Percentiles rank a stretch among this genome's conserved stretches.
phyloP scores from a whole-genome alignment of 1,284 basidiomycete species.

The Ceratobasidium sp. region DNA sequence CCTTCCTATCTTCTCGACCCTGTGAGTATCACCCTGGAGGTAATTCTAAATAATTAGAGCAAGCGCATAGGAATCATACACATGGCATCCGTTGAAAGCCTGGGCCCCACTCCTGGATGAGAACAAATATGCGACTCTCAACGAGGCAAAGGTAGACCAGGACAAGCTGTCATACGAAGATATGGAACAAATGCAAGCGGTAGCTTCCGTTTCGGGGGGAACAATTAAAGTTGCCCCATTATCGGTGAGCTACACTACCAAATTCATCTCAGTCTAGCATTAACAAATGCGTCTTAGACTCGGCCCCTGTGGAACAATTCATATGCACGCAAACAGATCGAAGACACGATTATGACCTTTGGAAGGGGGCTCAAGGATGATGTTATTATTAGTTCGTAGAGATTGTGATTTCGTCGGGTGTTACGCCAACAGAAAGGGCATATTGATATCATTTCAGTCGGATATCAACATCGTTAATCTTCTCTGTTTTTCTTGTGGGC shows the following conservation, averaged over 20 bases:
- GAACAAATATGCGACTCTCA: constrained; percentile 75
- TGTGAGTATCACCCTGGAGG: constrained; percentile 58
- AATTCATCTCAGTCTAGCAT: not conserved
- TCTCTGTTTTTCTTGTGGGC: constrained; percentile 27
- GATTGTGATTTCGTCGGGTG: too few relatives aligned
- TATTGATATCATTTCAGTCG: not conserved
- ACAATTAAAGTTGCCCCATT: constrained; percentile 12
- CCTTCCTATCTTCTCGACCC: constrained; percentile 93
- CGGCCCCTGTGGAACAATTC: not conserved
- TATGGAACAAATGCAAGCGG: constrained; percentile 24
- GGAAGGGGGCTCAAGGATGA: constrained; percentile 41
- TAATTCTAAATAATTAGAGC: constrained; percentile 21
- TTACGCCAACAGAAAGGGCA: not conserved
- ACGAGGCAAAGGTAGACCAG: constrained; percentile 58
- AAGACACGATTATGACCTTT: constrained; percentile 23
- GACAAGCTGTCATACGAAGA: constrained; percentile 29
- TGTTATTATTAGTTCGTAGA: constrained; percentile 30
- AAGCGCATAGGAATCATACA: constrained; percentile 71
- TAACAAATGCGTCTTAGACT: constrained; percentile 9
- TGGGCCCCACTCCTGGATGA: constrained; percentile 72
- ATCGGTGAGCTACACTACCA: not conserved
- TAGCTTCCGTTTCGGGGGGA: constrained; percentile 8
- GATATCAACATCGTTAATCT: constrained; percentile 7
- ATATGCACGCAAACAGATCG: constrained; percentile 6
- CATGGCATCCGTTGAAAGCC: constrained; percentile 74